Percentiles rank a stretch among this genome's conserved stretches.
Evolutionary conservation across 108 stramenopile genomes (phyloP).

Genomic region (Discostella stelligeroides): DNA sequence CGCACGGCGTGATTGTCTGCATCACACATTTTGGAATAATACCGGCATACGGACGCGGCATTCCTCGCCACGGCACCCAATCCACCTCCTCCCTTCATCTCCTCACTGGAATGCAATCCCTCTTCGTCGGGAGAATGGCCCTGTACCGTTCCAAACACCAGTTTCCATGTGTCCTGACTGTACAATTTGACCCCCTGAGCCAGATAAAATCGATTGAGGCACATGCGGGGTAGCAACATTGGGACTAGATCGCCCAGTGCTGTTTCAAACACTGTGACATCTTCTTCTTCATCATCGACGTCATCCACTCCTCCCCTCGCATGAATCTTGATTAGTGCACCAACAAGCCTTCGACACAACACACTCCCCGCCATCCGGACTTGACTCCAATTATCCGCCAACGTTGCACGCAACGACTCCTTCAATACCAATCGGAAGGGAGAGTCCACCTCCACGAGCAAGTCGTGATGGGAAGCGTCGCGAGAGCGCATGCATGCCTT

Average conservation of each 20-base stretch:
- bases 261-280: constrained; percentile 40
- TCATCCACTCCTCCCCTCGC: constrained; percentile 38
- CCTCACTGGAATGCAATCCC: constrained; percentile 27
- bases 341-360: constrained; percentile 80
- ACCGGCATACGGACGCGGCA: constrained; percentile 86
- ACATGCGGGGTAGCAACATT: constrained; percentile 91
- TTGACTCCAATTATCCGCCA: constrained; percentile 97
- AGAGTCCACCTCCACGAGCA: constrained; percentile 23
- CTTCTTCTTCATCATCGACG: constrained; percentile 34
- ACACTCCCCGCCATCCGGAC: constrained; percentile 96
- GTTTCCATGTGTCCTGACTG: constrained; percentile 93
- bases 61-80: constrained; percentile 73
- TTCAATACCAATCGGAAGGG: constrained; percentile 47
- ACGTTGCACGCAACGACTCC: constrained; percentile 46
- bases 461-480: background rate
- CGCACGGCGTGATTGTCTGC: constrained; percentile 95
- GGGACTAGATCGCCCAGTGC: constrained; percentile 54
- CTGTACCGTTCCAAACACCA: constrained; percentile 58
- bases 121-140: constrained; percentile 10
- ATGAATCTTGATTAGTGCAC: constrained; percentile 56
- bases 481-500: constrained; percentile 33
- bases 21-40: constrained; percentile 92
- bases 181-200: constrained; percentile 96
- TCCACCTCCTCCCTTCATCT: constrained; percentile 56
- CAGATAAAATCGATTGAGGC: constrained; percentile 96